These are phyloP conservation scores for Cordyceps javanica DNA, from an alignment of 2,329 filamentous ascomycete species.

Conservation along the genomic window DNA sequence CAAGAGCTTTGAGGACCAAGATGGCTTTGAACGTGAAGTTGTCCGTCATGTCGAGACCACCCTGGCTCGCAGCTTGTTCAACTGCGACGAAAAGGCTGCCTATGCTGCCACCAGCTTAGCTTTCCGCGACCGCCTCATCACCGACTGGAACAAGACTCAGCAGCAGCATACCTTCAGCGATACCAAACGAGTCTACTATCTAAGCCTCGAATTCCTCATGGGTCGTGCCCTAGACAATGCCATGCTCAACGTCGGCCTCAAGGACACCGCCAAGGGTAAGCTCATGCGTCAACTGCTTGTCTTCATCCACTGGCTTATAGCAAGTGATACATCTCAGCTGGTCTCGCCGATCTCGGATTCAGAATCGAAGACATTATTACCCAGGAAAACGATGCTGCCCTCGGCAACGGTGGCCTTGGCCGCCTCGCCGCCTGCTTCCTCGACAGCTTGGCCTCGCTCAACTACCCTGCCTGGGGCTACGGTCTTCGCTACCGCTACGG, in stretches of 20 bases:
- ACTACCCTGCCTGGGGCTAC: constrained; percentile 97
- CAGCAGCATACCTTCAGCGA: constrained; percentile 89
- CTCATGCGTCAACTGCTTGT: neutral
- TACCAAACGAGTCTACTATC: constrained; percentile 91
- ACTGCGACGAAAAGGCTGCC: constrained; percentile 91
- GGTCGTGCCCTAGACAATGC: constrained; percentile 94
- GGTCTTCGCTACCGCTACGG: constrained; percentile 91
- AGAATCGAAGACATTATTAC: constrained; percentile 91
- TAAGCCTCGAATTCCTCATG: constrained; percentile 97
- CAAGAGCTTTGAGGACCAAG: constrained; percentile 66
- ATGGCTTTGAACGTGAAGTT: constrained; percentile 80
- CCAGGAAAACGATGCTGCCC: constrained; percentile 92
- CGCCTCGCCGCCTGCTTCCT: constrained; percentile 95
- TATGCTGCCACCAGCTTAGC: constrained; percentile 89
- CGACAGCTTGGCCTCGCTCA: constrained; percentile 88
- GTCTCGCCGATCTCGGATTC: constrained; percentile 85
- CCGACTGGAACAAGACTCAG: constrained; percentile 97
- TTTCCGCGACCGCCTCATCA: constrained; percentile 85
- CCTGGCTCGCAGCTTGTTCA: constrained; percentile 91
- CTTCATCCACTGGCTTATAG: constrained; percentile 11
- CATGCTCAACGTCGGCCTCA: constrained; percentile 91
- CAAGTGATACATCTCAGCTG: constrained; percentile 53
- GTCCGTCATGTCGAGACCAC: constrained; percentile 96
- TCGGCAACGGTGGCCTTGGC: constrained; percentile 93
- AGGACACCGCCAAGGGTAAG: constrained; percentile 72